A percentile compares a stretch with the other conserved stretches of the same genome.
phyloP scores from a whole-genome alignment of 1,139 yeast species.

The Kluyveromyces sp. region DNA sequence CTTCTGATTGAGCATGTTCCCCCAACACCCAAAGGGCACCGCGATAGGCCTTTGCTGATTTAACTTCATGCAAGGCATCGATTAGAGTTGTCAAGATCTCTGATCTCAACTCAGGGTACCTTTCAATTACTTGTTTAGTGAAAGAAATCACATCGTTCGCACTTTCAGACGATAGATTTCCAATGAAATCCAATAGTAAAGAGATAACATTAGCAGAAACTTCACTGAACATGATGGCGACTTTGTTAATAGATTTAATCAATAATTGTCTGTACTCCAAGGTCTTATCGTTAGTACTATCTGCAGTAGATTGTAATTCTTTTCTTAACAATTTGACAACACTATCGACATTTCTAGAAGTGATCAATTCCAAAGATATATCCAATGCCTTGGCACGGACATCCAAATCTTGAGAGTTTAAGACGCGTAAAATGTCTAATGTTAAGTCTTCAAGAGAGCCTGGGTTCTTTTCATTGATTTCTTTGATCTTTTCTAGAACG shows the following conservation, averaged over 20 bases:
- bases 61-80: constrained; percentile 54
- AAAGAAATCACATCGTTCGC: constrained; percentile 85
- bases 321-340: constrained; percentile 86
- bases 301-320: constrained; percentile 73
- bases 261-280: constrained; percentile 83
- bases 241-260: constrained; percentile 80
- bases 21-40: constrained; percentile 96
- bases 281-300: constrained; percentile 57
- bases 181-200: constrained; percentile 74
- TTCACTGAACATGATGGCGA: constrained; percentile 83
- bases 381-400: constrained; percentile 85
- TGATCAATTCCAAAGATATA: constrained; percentile 69
- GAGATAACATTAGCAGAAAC: constrained; percentile 91
- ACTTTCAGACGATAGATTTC: constrained; percentile 75
- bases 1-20: constrained; percentile 72
- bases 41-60: constrained; percentile 85
- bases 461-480: constrained; percentile 65
- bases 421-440: constrained; percentile 77
- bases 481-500: constrained; percentile 78
- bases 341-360: constrained; percentile 88
- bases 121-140: constrained; percentile 89
- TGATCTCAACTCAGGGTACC: constrained; percentile 73
- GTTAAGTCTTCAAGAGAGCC: constrained; percentile 82
- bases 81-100: constrained; percentile 61
- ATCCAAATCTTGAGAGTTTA: constrained; percentile 81